Percentiles rank a stretch among this genome's conserved stretches.
Conservation (phyloP, 768 basidiomycete genomes). For the Gelatoporia subvermispora region DNA sequence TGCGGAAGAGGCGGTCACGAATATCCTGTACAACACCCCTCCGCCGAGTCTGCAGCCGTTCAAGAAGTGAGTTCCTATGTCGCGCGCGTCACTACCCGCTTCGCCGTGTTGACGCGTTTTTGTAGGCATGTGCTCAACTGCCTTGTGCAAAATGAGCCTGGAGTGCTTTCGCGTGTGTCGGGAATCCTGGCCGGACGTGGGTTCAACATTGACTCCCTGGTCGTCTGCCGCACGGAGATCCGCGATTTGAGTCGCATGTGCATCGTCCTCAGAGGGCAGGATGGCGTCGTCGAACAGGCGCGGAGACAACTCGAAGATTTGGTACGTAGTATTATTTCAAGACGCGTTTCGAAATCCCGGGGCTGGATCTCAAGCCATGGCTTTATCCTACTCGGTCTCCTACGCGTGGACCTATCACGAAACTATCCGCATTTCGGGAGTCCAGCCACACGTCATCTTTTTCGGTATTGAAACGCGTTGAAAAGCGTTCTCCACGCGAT, state of each 20-base stretch:
- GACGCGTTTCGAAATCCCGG: too few relatives aligned
- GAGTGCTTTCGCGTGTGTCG: slow-evolving; percentile 96
- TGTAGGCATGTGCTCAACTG: slow-evolving; percentile 92
- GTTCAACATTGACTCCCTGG: slow-evolving; percentile 98
- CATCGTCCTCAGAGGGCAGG: slow-evolving; percentile 93
- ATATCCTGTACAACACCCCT: slow-evolving; percentile 95
- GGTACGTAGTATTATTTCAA: too few relatives aligned
- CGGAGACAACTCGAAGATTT: slow-evolving; percentile 94
- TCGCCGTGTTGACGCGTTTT: not conserved
- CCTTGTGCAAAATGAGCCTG: slow-evolving; percentile 98
- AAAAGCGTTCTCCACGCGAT: too few relatives aligned
- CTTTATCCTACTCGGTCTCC: too few relatives aligned
- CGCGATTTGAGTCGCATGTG: slow-evolving; percentile 97
- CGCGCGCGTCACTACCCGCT: not conserved
- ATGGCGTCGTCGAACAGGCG: slow-evolving; percentile 96
- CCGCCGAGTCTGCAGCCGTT: slow-evolving; percentile 88
- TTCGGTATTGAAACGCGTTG: too few relatives aligned
- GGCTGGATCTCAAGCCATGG: too few relatives aligned
- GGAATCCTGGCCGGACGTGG: slow-evolving; percentile 96
- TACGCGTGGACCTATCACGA: too few relatives aligned
- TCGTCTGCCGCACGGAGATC: slow-evolving; percentile 97
- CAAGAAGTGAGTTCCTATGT: slow-evolving; percentile 65
- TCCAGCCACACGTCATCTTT: too few relatives aligned
- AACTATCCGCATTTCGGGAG: too few relatives aligned
- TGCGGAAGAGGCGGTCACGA: slow-evolving; percentile 95